Evolutionary conservation across 371 early-diverging fungal species (phyloP).

Genomic region (Batrachochytrium dendrobatidis): DNA sequence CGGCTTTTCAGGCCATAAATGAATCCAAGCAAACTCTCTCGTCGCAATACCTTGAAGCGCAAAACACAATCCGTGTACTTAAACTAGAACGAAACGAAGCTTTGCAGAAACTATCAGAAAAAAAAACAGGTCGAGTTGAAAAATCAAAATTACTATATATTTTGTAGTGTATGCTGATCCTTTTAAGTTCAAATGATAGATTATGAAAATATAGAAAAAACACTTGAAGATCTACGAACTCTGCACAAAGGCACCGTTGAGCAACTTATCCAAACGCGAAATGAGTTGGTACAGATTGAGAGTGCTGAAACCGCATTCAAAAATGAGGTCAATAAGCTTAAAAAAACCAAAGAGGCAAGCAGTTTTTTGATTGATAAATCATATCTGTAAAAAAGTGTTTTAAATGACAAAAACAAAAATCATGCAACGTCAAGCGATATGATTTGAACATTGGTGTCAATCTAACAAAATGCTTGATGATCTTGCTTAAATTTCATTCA

Average conservation of each 20-base stretch:
- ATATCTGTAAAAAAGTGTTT: too few species aligned
- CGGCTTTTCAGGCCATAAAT: slow-evolving; percentile 30
- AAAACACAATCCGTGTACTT: slow-evolving; percentile 16
- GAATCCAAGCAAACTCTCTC: slow-evolving; percentile 9
- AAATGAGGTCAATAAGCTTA: slow-evolving; percentile 31
- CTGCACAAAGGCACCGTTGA: slow-evolving; percentile 3
- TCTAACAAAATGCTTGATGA: too few species aligned
- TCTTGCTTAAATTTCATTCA: too few species aligned
- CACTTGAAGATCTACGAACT: slow-evolving; percentile 14
- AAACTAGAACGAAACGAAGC: slow-evolving; percentile 25
- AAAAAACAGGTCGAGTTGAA: slow-evolving; percentile 25
- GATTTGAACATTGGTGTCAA: too few species aligned
- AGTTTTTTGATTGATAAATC: too few species aligned
- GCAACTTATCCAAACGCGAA: background rate
- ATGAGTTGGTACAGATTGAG: slow-evolving; percentile 20
- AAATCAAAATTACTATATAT: background rate
- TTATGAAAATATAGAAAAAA: slow-evolving; percentile 12
- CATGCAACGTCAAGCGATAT: too few species aligned
- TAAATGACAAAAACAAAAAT: too few species aligned
- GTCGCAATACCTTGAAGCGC: slow-evolving; percentile 14
- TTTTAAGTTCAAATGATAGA: slow-evolving; percentile 13
- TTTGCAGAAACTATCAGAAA: slow-evolving; percentile 18
- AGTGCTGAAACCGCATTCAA: slow-evolving; percentile 36
- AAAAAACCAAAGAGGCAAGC: slow-evolving; percentile 23
- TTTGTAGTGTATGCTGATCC: background rate